Base-by-base conservation (phyloP, 352 stramenopile species). In the Globisporangium takayamanum region DNA sequence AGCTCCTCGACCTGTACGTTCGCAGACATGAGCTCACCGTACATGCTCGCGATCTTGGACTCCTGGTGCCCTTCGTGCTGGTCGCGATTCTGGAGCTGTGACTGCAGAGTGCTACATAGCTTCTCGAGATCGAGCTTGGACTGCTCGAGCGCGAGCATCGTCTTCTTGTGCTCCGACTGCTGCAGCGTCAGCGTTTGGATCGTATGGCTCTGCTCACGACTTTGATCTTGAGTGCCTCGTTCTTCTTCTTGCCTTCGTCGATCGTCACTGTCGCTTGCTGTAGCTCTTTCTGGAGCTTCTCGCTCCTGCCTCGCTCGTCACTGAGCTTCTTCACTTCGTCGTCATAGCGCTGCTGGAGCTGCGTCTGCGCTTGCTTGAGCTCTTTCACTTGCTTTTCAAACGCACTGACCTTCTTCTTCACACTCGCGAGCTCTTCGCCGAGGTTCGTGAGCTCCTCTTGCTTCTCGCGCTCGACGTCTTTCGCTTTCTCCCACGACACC, bases 1-100 rank as follows among this genome's bases (percentile, higher is more conserved):
- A 78, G 65, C 37, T 94, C 84, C 41, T 92, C 82, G 1, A 92
- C 51, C 47, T 92, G 84, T 0, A 94, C 80, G 46, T 81, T 89
- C 1, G 80, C 69, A 44, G 82, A 61, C 78, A 92, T 89, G 7
- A 94, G 59, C 25, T 92, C 84, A 47, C 79, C 80, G 20, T 74
- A 80, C 15, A 89, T 69, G 44, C 71, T 88, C 5, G 77, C 68
- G 39, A 92, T 69, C 39, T 81, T 80, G 26, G 80, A 88, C 60
- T 90, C 77, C 64, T 89, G 78, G 18, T 88, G 75, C 18, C 64
- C 86, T 64, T 89, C 74, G 11, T 78, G 60, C 12, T 84, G 67
- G 41, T 78, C 70, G 20, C 86, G 87, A 11, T 78, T 74, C 25
- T 82, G 76, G 6, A 92, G 52, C 36, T 91, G 81, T 2, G 41